phyloP scores from a whole-genome alignment of 768 basidiomycete genomes.

The Neoboletus subvelutipes region DNA sequence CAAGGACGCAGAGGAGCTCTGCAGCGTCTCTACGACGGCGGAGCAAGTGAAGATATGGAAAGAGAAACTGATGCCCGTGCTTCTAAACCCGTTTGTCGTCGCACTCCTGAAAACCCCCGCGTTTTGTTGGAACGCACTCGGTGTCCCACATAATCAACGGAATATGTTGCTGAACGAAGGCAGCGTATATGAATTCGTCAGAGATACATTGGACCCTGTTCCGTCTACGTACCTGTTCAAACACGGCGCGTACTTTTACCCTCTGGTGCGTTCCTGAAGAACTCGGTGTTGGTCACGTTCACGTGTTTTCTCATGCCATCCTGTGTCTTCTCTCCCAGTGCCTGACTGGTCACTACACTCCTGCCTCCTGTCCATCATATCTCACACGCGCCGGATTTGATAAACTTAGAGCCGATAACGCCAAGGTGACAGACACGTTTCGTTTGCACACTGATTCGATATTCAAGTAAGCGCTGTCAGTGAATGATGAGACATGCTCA shows the following conservation, averaged over 20 bases:
- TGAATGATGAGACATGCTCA: background rate
- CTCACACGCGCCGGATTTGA: slow-evolving; percentile 62
- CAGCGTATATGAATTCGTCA: slow-evolving; percentile 47
- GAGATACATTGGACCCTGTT: slow-evolving; percentile 52
- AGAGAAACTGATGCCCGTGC: slow-evolving; percentile 55
- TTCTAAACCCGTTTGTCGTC: slow-evolving; percentile 58
- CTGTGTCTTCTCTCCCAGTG: slow-evolving; percentile 17
- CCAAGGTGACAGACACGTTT: slow-evolving; percentile 50
- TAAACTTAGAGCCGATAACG: slow-evolving; percentile 48
- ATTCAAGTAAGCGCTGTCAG: slow-evolving; percentile 46
- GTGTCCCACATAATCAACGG: slow-evolving; percentile 71
- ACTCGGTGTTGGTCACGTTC: background rate
- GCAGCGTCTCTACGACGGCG: slow-evolving; percentile 48
- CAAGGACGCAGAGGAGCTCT: slow-evolving; percentile 54
- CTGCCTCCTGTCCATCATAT: slow-evolving; percentile 60
- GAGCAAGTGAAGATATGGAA: slow-evolving; percentile 67
- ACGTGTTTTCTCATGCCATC: background rate
- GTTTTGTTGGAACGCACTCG: slow-evolving; percentile 76
- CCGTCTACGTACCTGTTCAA: slow-evolving; percentile 50
- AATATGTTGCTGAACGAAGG: slow-evolving; percentile 57
- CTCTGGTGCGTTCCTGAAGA: slow-evolving; percentile 38
- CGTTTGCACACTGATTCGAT: slow-evolving; percentile 73
- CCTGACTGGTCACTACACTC: slow-evolving; percentile 56
- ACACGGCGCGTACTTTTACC: slow-evolving; percentile 67
- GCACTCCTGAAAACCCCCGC: slow-evolving; percentile 44